Evolutionary conservation across 2,329 filamentous ascomycete species (phyloP).

Genomic region (Penicillium hordei): DNA sequence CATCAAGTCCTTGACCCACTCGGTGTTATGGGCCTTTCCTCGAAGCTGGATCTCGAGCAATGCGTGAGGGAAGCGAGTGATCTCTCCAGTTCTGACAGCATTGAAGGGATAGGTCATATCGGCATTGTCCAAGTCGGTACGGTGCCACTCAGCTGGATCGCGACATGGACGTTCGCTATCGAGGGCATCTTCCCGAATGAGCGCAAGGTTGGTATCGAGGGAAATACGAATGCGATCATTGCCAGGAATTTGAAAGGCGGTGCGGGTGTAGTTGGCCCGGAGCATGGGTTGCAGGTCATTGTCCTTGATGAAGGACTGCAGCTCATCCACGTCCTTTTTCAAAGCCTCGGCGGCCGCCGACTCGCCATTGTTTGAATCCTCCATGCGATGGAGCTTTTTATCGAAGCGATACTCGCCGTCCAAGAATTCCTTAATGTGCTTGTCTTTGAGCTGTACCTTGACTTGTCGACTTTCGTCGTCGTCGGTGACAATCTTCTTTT

Average conservation of each 20-base stretch:
- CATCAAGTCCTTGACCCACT: constrained; percentile 92
- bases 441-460: constrained; percentile 84
- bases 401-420: constrained; percentile 88
- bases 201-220: constrained; percentile 86
- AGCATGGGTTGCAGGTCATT: constrained; percentile 79
- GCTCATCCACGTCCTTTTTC: constrained; percentile 69
- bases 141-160: constrained; percentile 85
- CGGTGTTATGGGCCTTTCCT: constrained; percentile 61
- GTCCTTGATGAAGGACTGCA: constrained; percentile 76
- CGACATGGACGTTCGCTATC: constrained; percentile 84
- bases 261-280: constrained; percentile 88
- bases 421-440: constrained; percentile 86
- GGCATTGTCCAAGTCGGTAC: constrained; percentile 79
- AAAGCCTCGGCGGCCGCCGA: constrained; percentile 67
- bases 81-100: constrained; percentile 84
- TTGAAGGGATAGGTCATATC: constrained; percentile 85
- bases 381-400: constrained; percentile 82
- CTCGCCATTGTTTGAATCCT: constrained; percentile 69
- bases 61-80: constrained; percentile 85
- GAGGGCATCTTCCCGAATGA: constrained; percentile 74
- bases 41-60: constrained; percentile 90
- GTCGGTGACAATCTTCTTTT: constrained; percentile 82
- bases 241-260: constrained; percentile 92
- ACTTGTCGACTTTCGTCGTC: constrained; percentile 76
- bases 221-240: constrained; percentile 89